Conservation (phyloP, 306 rosid genomes). For the Corylus americana region DNA sequence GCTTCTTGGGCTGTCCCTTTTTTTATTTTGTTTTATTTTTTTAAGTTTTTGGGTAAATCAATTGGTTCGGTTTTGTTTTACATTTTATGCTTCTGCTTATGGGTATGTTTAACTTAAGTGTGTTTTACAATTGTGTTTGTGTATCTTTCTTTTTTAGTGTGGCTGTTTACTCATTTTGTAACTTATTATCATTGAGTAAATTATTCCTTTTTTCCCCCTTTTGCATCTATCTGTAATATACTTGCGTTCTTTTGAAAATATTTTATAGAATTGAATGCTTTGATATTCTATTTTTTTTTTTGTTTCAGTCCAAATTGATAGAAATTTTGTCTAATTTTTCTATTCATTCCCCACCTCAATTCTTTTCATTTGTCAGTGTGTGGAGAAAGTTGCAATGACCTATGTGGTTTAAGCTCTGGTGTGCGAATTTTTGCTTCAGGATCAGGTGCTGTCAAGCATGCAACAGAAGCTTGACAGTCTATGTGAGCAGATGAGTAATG, state of each 20-base stretch:
- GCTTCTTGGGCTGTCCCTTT: not conserved
- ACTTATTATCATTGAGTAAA: too few relatives aligned
- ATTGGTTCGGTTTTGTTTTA: not conserved
- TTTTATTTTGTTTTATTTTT: not conserved
- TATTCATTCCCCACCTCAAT: not conserved
- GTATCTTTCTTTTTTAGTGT: too few relatives aligned
- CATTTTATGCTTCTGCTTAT: not conserved
- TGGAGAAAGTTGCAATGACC: not conserved
- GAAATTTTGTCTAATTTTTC: not conserved
- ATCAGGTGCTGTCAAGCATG: constrained; percentile 62
- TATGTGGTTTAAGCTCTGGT: not conserved
- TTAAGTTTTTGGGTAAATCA: not conserved
- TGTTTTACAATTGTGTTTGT: not conserved
- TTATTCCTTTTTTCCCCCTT: too few relatives aligned
- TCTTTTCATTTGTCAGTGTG: not conserved
- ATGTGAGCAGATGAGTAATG: constrained; percentile 55
- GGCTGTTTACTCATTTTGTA: too few relatives aligned
- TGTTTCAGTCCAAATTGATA: too few relatives aligned
- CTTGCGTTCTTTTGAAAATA: too few relatives aligned
- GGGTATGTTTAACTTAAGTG: not conserved
- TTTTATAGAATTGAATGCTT: too few relatives aligned
- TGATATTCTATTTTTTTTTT: too few relatives aligned
- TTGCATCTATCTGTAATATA: too few relatives aligned
- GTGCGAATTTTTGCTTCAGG: constrained; percentile 42
- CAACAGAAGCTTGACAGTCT: constrained; percentile 77